Evolutionary conservation across 169 alveolate species (phyloP), one percentile per base, ranked within the genome.

Genomic region (Eimeria acervulina): DNA sequence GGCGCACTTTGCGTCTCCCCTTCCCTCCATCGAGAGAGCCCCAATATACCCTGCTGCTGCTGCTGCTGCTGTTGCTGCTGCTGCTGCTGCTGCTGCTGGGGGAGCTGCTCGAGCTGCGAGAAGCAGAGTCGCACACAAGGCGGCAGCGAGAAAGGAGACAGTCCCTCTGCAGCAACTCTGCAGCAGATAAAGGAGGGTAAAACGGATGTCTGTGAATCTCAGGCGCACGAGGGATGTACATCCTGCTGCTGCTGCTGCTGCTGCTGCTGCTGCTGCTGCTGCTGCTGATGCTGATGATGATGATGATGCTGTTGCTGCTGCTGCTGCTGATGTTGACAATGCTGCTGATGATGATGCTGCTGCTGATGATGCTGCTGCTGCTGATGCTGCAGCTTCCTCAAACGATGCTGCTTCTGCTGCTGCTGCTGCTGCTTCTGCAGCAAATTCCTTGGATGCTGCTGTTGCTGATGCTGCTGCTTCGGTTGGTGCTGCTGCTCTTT

Each of bases 201-300:
- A 72, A 72, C 2, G 83, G 83, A 38, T 72, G 83, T 21, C 83
- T n/a, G 44, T 72, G 21, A 8, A 72, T 72, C 83, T 72, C 83
- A 19, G 42, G 47, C 47, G 44, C 83, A 19, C 83, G 83, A 21
- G 47, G 47, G 83, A 15, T 17, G 42, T 19, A 13, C 52, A 72
- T 31, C 21, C 44, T 72, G 28, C 40, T 47, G 55, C 55, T 47
- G 55, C 55, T 47, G 55, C 55, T 47, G 55, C 55, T 47, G 55
- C 55, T 47, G 55, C 55, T 47, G 55, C 55, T 47, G 55, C 55
- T 47, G 55, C 12, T 47, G 55, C 55, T 47, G 55, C 55, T 47
- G 55, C 55, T 47, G 55, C 55, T 47, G 40, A 6, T 28, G 78
- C 40, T 28, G 78, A 6, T 28, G 78, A 6, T n/a, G 52, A 5